Evolutionary conservation across 345 rosid genomes (phyloP), one percentile per base, ranked within the genome.

Genomic region (Populus nigra): DNA sequence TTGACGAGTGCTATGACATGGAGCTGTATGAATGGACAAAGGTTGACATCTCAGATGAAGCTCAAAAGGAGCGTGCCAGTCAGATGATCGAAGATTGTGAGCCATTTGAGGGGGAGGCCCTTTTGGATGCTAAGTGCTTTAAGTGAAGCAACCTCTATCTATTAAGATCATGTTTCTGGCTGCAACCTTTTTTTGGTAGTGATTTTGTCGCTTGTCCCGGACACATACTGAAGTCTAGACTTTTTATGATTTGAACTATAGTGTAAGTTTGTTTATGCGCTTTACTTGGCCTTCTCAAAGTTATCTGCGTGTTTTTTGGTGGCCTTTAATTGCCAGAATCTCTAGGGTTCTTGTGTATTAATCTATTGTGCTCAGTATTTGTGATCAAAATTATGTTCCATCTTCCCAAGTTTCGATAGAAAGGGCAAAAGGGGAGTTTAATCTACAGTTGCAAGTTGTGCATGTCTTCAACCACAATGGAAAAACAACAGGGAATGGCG

Each of bases 111-210:
- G 99, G 97, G 20, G 94, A 95, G 83, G 65, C 93, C 31, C 93
- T 95, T 25, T 81, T 95, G 91, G 99, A 95, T 83, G 99, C 99
- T 78, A 95, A 95, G 87, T 95, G 99, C 96, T 95, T 95, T 76
- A 95, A 95, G 87, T 95, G 91, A 85, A 66, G 57, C 17, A 33
- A 33, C 47, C 23, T 76, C 59, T 22, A 20, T n/a, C 15, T 63
- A n/a, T 29, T 4, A 68, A 63, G 55, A 39, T 65, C 31, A 1
- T 68, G 15, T 67, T n/a, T 65, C n/a, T 18, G 29, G 45, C 25
- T 11, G 35, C 11, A 35, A 12, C 45, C 33, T 35, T 1, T 55
- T 68, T 41, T 68, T 65, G 76, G 41, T 67, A 78, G 80, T 72
- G 80, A 68, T 74, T 78, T 36, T 38, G 82, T 67, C 61, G 59